Evolutionary conservation across 148 eudicot species (phyloP), one percentile per base, ranked within the genome.

Genomic region (Cornus controversa): DNA sequence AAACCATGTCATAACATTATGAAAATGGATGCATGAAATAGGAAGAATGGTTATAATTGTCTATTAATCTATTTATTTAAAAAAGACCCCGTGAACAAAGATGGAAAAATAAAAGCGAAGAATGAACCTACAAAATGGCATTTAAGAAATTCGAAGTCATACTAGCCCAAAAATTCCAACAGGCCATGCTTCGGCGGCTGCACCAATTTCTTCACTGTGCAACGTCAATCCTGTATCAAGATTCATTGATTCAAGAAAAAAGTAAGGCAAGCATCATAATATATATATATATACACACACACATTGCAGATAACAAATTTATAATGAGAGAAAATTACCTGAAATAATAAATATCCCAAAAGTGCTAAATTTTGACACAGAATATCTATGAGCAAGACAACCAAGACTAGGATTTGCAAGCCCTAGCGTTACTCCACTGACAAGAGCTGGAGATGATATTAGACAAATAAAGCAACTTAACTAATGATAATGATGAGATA

Each of bases 171-270:
- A 91, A 28, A 91, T 63, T 73, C 94, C 97, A 74, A 91, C 96
- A 71, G 91, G 97, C 98, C 98, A 94, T 57, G 98, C 98, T 82
- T 91, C 92, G 73, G 79, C 80, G 72, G 97, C 96, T 74, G 89
- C 94, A 78, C 92, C 95, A 70, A 94, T 89, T 78, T 91, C 97
- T 69, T 94, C 88, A 87, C 92, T 91, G 57, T 92, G 92, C 84
- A 94, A 85, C 22, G 97, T 92, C 87, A 94, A 86, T 72, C 98
- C 98, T 94, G 83, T n/a, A 80, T 45, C 13, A 83, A n/a, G n/a
- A n/a, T n/a, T n/a, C n/a, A n/a, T n/a, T n/a, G n/a, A n/a, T n/a
- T n/a, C n/a, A n/a, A 23, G 5, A 73, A 67, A 80, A 73, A 45
- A 36, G 67, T 71, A 67, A 73, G 58, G 54, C 81, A 45, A 66